These are phyloP conservation scores for Suillus subluteus DNA, from an alignment of 768 basidiomycete species.

Conservation along the genomic window DNA sequence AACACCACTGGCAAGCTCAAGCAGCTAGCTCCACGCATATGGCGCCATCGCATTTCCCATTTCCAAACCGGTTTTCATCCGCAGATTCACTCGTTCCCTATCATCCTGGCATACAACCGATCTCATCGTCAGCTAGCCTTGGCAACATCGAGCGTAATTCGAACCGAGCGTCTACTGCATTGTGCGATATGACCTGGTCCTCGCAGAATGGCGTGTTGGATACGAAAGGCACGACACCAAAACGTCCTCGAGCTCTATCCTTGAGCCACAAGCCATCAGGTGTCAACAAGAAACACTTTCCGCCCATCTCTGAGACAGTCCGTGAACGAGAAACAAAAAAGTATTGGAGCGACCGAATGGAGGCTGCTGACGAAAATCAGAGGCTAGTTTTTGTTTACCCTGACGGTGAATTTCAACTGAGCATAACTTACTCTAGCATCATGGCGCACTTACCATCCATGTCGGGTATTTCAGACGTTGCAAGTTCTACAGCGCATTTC, in stretches of 20 bases:
- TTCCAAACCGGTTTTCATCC: constrained; percentile 21
- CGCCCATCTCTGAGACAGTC: constrained; percentile 37
- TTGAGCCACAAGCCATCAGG: constrained; percentile 26
- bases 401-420: background rate
- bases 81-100: constrained; percentile 15
- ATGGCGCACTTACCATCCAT: background rate
- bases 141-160: background rate
- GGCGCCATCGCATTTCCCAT: constrained; percentile 19
- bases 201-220: background rate
- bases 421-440: background rate
- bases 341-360: constrained; percentile 29
- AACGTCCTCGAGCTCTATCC: constrained; percentile 34
- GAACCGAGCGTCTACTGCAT: background rate
- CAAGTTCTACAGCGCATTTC: constrained; percentile 13
- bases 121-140: constrained; percentile 12
- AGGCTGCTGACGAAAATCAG: constrained; percentile 10
- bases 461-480: constrained; percentile 15
- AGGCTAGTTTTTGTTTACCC: constrained; percentile 2
- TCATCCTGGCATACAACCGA: background rate
- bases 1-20: constrained; percentile 27
- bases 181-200: constrained; percentile 10
- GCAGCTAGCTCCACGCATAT: constrained; percentile 11
- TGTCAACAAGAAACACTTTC: constrained; percentile 38
- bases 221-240: constrained; percentile 13
- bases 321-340: constrained; percentile 25